Base-by-base conservation (phyloP, 2,329 filamentous ascomycete species). In the Alternaria viburni region DNA sequence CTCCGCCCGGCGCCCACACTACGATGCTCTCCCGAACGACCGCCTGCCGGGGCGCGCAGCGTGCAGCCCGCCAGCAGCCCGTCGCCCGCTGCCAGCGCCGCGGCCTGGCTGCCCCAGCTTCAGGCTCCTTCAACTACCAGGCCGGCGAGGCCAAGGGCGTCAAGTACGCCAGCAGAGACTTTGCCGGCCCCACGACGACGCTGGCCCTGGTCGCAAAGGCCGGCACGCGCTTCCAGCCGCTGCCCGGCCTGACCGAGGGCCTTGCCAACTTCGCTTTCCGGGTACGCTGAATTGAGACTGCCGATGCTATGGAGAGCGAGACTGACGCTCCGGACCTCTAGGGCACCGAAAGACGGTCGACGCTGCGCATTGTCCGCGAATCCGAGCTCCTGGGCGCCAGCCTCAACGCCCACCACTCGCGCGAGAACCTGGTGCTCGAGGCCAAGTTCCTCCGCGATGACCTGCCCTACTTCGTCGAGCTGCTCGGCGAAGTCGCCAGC, bases 261-360 rank as follows among this genome's bases (percentile, higher is more conserved):
- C 88, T 99, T 71, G 92, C 96, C 85, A 92, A 93, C 81, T 99
- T 96, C 85, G 95, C 96, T 70, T 99, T 97, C 89, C 97, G 97
- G 92, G 96, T 93, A 81, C 74, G 71, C 79, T 72, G 44, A 51
- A 51, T 51, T 45, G 50, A 67, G 25, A 32, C 10, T 50, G 17
- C 17, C 9, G 26, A 23, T 54, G 43, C 52, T 52, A 13, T 21
- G 12, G 7, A 9, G 55, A 63, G 61, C 64, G 57, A 54, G 19
- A 57, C 75, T 77, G 68, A 78, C 69, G 63, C 60, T 67, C 71
- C 74, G 74, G 66, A 57, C 51, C 58, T 69, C n/a, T 77, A 95
- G 91, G 93, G 91, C 86, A 99, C 96, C 75, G 82, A 90, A 73
- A 91, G 91, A 83, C 91, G 96, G 82, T 96, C 94, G 71, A 93